Base-by-base conservation (phyloP, 2,329 filamentous ascomycete genomes). In the Stylonectria norvegica region DNA sequence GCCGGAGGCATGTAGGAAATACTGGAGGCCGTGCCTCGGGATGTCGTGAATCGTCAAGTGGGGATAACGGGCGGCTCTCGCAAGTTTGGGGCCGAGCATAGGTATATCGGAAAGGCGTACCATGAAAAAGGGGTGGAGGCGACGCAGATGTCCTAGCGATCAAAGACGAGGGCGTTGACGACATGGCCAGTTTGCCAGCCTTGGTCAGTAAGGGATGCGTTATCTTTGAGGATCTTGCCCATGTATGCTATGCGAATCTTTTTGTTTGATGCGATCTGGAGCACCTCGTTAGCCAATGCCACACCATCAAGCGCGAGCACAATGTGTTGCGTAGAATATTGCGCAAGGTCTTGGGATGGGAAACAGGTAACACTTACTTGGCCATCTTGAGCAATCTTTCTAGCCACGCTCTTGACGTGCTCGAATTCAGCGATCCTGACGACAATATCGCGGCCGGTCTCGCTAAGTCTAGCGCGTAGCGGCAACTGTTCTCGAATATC, bases 161-260 rank as follows among this genome's bases (percentile, higher is more conserved):
- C 64, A 54, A 78, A 82, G 38, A 93, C 78, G 43, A 93, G 70
- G 16, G 84, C 89, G 60, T 90, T 93, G 39, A 95, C 67, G 22
- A 93, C 71, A 58, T 93, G 77, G 23, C 81, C 85, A 45, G 77
- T 73, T 53, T 81, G 78, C 86, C 87, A 95, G 34, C 85, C 85
- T 53, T 93, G 85, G 3, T 76, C 74, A 31, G 71, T 63, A 14
- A 95, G 68, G 1, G 83, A 74, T 15, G 77, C 61, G 38, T 74
- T 73, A 49, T 91, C 86, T 49, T 82, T 81, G 32, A 95, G 74
- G 36, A 90, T 78, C 59, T 82, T 88, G 51, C 90, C 90, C 64
- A 93, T 75, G 61, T 95, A 94, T 15, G 81, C 83, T 43, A 95
- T 76, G 38, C 80, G 79, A 36, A 95, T 70, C 34, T 72, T 76